Percentiles rank a stretch among this genome's conserved stretches.
These are phyloP conservation scores for Cyclanthera cordifolia DNA, from an alignment of 306 rosid species.

Conservation along the genomic window DNA sequence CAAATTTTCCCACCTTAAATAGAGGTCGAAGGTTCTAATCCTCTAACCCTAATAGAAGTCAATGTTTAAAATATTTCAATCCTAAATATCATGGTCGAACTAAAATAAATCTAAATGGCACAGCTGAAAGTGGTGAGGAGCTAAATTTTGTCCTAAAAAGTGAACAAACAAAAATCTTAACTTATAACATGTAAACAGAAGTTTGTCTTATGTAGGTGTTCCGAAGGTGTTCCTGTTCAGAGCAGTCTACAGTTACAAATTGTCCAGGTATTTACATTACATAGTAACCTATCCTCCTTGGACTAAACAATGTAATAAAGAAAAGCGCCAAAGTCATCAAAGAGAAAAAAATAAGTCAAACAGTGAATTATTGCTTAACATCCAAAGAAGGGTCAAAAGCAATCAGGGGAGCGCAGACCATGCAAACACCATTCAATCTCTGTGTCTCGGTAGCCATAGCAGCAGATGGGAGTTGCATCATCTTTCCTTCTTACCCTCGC, in stretches of 20 bases:
- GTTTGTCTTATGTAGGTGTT: slow-evolving; percentile 1
- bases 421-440: neutral
- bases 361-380: neutral
- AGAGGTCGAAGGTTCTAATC: too few species aligned
- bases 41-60: too few species aligned
- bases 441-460: neutral
- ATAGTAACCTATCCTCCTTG: neutral
- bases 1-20: too few species aligned
- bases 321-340: neutral
- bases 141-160: neutral
- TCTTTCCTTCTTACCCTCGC: slow-evolving; percentile 44
- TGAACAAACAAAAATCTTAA: neutral
- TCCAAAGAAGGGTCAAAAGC: slow-evolving; percentile 7
- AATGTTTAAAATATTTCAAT: too few species aligned
- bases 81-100: too few species aligned
- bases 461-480: neutral
- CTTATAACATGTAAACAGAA: slow-evolving; percentile 6
- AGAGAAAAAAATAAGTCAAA: neutral
- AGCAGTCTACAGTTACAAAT: neutral
- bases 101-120: too few species aligned
- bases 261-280: slow-evolving; percentile 7
- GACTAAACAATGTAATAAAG: slow-evolving; percentile 1
- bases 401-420: neutral
- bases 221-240: neutral
- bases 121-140: neutral